Conservation (phyloP, 129 eudicot species). For the Centaurea solstitialis region DNA sequence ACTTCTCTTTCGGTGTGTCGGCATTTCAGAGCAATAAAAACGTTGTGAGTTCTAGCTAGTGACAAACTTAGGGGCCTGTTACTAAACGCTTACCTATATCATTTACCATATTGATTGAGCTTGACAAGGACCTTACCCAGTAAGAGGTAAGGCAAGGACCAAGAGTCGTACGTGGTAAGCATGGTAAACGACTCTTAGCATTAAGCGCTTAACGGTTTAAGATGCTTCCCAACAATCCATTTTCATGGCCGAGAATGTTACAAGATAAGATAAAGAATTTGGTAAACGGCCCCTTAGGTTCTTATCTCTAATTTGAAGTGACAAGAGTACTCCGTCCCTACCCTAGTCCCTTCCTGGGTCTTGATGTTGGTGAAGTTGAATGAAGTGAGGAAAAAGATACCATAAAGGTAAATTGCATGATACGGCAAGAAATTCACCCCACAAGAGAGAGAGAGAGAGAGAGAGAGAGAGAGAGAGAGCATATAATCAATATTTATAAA, state of each 20-base stretch:
- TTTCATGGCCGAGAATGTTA: too few species aligned
- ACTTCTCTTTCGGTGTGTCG: background rate
- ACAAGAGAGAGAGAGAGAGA: background rate
- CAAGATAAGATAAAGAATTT: too few species aligned
- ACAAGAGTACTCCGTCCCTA: background rate
- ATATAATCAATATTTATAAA: background rate
- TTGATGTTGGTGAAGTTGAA: background rate
- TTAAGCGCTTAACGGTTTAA: too few species aligned
- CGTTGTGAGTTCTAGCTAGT: background rate
- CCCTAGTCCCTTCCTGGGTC: background rate
- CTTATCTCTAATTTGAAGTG: background rate
- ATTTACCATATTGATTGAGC: too few species aligned
- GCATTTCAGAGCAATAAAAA: constrained; percentile 1
- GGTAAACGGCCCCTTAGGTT: background rate
- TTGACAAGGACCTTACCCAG: too few species aligned
- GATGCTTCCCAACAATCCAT: too few species aligned
- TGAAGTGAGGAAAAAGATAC: background rate
- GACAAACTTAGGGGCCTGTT: background rate
- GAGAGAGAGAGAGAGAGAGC: constrained; percentile 12
- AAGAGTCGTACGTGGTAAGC: too few species aligned
- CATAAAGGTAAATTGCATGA: background rate
- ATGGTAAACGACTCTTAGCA: too few species aligned
- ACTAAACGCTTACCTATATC: too few species aligned
- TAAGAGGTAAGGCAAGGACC: too few species aligned
- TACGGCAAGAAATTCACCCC: background rate